A percentile compares a stretch with the other conserved stretches of the same genome.
phyloP scores from a whole-genome alignment of 495 filamentous ascomycete species.

The Sabuloglossum arenarium region DNA sequence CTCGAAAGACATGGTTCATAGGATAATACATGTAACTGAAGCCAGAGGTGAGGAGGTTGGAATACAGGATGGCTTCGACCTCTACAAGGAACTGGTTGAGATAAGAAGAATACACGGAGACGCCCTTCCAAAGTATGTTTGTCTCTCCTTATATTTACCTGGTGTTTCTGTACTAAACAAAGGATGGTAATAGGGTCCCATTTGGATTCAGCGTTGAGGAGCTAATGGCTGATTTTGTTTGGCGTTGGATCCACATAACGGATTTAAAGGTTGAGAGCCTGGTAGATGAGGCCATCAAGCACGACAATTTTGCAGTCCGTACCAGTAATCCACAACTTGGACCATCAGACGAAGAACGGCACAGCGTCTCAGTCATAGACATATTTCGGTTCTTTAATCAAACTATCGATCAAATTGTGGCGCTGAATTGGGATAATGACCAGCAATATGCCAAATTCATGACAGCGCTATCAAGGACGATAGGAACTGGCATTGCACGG shows the following conservation, averaged over 20 bases:
- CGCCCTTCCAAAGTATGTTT: conserved; percentile 38
- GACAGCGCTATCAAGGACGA: conserved; percentile 79
- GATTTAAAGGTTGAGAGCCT: conserved; percentile 63
- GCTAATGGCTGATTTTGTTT: conserved; percentile 75
- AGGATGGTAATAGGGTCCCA: conserved; percentile 17
- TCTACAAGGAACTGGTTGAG: conserved; percentile 73
- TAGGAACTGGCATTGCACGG: conserved; percentile 59
- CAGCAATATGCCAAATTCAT: conserved; percentile 90
- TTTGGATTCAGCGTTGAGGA: conserved; percentile 80
- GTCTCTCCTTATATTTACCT: neutral
- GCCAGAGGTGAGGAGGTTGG: conserved; percentile 51
- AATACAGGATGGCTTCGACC: conserved; percentile 78
- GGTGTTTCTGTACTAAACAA: neutral
- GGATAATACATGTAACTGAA: conserved; percentile 53
- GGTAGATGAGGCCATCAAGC: conserved; percentile 75
- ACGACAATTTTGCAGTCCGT: conserved; percentile 61
- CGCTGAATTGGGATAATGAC: conserved; percentile 83
- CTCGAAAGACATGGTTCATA: conserved; percentile 55
- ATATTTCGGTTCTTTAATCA: conserved; percentile 88
- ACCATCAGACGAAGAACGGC: conserved; percentile 61
- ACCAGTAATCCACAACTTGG: conserved; percentile 33
- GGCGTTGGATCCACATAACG: conserved; percentile 75
- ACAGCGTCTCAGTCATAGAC: conserved; percentile 85
- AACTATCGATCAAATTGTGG: conserved; percentile 62
- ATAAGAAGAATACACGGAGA: conserved; percentile 59